phyloP scores from a whole-genome alignment of 495 filamentous ascomycete species.

The Penicillium salamii region DNA sequence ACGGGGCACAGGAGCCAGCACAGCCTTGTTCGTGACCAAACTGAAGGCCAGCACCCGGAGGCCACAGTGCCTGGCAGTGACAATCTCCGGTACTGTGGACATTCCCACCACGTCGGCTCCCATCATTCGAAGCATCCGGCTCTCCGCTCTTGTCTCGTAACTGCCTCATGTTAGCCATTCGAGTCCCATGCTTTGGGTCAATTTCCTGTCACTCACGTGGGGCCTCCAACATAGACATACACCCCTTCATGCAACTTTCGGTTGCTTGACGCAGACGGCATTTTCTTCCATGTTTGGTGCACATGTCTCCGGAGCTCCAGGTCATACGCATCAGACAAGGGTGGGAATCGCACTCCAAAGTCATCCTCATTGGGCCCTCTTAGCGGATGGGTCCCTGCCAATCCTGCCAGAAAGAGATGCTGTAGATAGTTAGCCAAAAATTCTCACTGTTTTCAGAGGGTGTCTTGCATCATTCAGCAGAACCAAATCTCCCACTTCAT shows the following conservation, averaged over 20 bases:
- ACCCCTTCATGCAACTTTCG: conserved; percentile 67
- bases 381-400: conserved; percentile 68
- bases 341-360: conserved; percentile 68
- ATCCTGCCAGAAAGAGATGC: conserved; percentile 73
- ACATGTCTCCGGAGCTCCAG: conserved; percentile 59
- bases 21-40: conserved; percentile 72
- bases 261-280: conserved; percentile 36
- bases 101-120: conserved; percentile 76
- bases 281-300: conserved; percentile 59
- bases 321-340: conserved; percentile 76
- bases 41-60: conserved; percentile 71
- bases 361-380: conserved; percentile 66
- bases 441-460: too few species aligned
- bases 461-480: conserved; percentile 63
- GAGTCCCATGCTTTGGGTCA: neutral
- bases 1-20: conserved; percentile 59
- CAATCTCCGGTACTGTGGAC: conserved; percentile 76
- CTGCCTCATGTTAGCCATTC: conserved; percentile 27
- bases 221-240: conserved; percentile 72
- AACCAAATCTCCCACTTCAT: conserved; percentile 70
- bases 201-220: conserved; percentile 50
- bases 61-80: conserved; percentile 68
- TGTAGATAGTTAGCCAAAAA: conserved; percentile 31
- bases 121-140: conserved; percentile 63
- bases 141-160: conserved; percentile 77